Base-by-base conservation (phyloP, 495 filamentous ascomycete species). In the Penicillium simplicissimum region DNA sequence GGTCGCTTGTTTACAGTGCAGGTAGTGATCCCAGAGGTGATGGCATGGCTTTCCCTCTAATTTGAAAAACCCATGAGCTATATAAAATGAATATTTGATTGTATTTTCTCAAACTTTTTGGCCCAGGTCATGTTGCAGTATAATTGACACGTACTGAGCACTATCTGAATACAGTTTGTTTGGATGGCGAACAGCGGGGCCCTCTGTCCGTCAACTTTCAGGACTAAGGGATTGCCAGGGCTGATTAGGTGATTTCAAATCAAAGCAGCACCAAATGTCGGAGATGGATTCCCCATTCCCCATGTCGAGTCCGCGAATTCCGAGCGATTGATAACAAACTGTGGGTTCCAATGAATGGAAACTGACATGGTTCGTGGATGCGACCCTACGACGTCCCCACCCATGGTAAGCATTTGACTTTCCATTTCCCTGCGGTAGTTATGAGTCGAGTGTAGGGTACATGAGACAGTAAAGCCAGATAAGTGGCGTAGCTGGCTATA, bases 1-100 rank as follows among this genome's bases (percentile, higher is more conserved):
- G 86, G 35, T 72, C 77, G 49, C 75, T 83, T 48, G 84, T 98
- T 11, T 96, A 87, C 79, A 91, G 87, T 64, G 93, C 85, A 2
- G 95, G 92, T 19, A 96, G 92, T 75, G 95, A 98, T 83, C 81
- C 81, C 52, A 83, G 96, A 54, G 95, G 92, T 2, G 95, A 98
- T 81, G 93, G 95, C 34, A 87, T 83, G 60, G 93, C 92, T 11
- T 83, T 87, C 68, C 91, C 91, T 37, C 42, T 75, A 28, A 35
- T 75, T 9, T 76, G 62, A 57, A 37, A 52, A 52, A 13, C 14
- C 1, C 0, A 40, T 11, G 31, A 8, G 4, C 9, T 28, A 28
- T 10, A 25, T 47, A 25, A 57, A 21, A 43, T 17, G 21, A 1
- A 48, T 48, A 43, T 7, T 52, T 47, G 5, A 33, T 31, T 7